Percentiles rank a stretch among this genome's conserved stretches.
Evolutionary conservation across 2,329 filamentous ascomycete genomes (phyloP).

Genomic region (Moelleriella libera): DNA sequence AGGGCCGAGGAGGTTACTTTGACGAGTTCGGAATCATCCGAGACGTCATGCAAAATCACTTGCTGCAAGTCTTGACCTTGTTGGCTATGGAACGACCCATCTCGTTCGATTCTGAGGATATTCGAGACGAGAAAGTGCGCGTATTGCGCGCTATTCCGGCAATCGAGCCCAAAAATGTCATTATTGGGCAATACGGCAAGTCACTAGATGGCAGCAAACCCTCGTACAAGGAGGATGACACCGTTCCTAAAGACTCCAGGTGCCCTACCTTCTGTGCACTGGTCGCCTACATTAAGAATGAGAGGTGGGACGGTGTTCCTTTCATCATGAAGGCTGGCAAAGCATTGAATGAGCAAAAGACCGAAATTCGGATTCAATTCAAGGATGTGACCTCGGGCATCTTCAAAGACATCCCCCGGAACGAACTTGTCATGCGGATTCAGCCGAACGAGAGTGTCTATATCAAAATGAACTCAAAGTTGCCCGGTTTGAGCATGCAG

Average conservation of each 20-base stretch:
- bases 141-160: conserved; percentile 85
- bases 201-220: conserved; percentile 94
- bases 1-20: conserved; percentile 95
- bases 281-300: conserved; percentile 98
- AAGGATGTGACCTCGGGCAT: conserved; percentile 98
- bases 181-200: conserved; percentile 96
- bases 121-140: conserved; percentile 96
- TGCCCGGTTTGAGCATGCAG: conserved; percentile 97
- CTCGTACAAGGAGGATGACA: conserved; percentile 96
- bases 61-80: conserved; percentile 90
- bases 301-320: conserved; percentile 96
- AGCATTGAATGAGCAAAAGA: conserved; percentile 98
- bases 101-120: conserved; percentile 95
- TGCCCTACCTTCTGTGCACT: conserved; percentile 97
- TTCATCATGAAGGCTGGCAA: conserved; percentile 99
- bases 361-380: conserved; percentile 97
- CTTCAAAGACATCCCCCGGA: conserved; percentile 98
- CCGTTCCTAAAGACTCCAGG: conserved; percentile 89
- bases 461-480: conserved; percentile 99
- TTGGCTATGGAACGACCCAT: conserved; percentile 97
- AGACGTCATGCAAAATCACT: conserved; percentile 99
- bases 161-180: conserved; percentile 98
- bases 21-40: conserved; percentile 99
- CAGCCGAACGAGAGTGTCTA: conserved; percentile 99
- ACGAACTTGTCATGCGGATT: conserved; percentile 97